Percentiles rank a stretch among this genome's conserved stretches.
phyloP scores from a whole-genome alignment of 148 eudicot genomes.

The Silene latifolia region DNA sequence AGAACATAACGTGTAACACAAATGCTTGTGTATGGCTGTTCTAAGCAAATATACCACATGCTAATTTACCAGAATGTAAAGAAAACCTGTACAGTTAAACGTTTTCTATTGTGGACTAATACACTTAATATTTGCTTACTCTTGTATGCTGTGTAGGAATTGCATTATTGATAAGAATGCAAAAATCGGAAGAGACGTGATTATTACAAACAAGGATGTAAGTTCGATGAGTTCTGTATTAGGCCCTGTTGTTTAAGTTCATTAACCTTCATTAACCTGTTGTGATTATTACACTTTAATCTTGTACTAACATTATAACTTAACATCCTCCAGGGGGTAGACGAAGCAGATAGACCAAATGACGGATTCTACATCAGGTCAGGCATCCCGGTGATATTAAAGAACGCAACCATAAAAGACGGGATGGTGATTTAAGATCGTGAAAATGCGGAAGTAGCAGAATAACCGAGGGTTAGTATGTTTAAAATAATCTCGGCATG shows the following conservation, averaged over 20 bases:
- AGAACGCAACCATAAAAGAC: constrained; percentile 81
- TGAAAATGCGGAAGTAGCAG: neutral
- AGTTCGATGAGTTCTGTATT: constrained; percentile 14
- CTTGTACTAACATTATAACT: neutral
- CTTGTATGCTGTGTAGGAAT: constrained; percentile 43
- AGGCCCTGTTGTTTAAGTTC: neutral
- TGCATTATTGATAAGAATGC: constrained; percentile 99
- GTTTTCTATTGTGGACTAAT: neutral
- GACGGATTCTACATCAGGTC: constrained; percentile 91
- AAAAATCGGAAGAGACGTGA: constrained; percentile 76
- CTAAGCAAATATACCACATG: no score
- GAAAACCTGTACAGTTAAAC: neutral
- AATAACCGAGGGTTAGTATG: neutral
- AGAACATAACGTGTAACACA: neutral
- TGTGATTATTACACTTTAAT: neutral
- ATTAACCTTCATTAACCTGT: neutral
- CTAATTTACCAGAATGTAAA: neutral
- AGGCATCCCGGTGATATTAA: constrained; percentile 68
- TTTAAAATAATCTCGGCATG: constrained; percentile 16
- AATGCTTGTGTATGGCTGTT: neutral
- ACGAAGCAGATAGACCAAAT: constrained; percentile 75
- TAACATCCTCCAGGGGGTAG: constrained; percentile 46
- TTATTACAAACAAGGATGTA: constrained; percentile 78
- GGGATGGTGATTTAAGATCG: constrained; percentile 54
- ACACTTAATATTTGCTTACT: neutral